phyloP scores from a whole-genome alignment of 1,139 yeast species.

The Yamadazyma buinensis region DNA sequence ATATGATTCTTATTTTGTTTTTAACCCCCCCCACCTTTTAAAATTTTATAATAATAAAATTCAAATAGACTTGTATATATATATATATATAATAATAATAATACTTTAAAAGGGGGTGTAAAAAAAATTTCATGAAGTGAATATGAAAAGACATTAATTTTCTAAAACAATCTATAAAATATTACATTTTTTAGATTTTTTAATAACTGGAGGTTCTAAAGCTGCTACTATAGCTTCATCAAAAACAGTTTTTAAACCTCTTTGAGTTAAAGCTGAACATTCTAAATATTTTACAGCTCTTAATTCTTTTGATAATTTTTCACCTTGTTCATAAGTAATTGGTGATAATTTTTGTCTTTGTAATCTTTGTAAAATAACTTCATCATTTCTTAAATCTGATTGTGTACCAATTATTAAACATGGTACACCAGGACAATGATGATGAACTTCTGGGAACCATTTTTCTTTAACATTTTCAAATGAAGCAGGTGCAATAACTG shows the following conservation, averaged over 20 bases:
- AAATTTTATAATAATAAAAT: too few relatives aligned
- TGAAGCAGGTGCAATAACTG: constrained; percentile 95
- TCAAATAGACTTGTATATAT: too few relatives aligned
- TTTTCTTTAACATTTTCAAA: constrained; percentile 96
- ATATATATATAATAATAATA: too few relatives aligned
- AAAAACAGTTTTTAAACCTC: constrained; percentile 91
- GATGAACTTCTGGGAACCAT: constrained; percentile 98
- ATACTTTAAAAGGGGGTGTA: too few relatives aligned
- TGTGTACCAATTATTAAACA: constrained; percentile 96
- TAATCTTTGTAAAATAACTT: constrained; percentile 81
- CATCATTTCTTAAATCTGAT: constrained; percentile 90
- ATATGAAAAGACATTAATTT: too few relatives aligned
- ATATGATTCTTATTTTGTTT: too few relatives aligned
- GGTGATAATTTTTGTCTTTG: constrained; percentile 89
- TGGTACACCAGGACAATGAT: constrained; percentile 97
- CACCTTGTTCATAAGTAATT: constrained; percentile 84
- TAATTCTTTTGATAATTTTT: constrained; percentile 85
- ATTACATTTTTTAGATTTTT: constrained; percentile 79
- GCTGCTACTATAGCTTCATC: constrained; percentile 98
- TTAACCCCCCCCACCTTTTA: too few relatives aligned
- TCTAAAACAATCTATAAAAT: too few relatives aligned
- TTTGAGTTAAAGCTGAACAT: constrained; percentile 96
- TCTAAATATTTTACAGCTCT: constrained; percentile 96
- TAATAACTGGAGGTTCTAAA: constrained; percentile 83
- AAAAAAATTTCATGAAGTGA: too few relatives aligned